Base-by-base conservation (phyloP, 148 eudicot species). In the Cornus suecica region DNA sequence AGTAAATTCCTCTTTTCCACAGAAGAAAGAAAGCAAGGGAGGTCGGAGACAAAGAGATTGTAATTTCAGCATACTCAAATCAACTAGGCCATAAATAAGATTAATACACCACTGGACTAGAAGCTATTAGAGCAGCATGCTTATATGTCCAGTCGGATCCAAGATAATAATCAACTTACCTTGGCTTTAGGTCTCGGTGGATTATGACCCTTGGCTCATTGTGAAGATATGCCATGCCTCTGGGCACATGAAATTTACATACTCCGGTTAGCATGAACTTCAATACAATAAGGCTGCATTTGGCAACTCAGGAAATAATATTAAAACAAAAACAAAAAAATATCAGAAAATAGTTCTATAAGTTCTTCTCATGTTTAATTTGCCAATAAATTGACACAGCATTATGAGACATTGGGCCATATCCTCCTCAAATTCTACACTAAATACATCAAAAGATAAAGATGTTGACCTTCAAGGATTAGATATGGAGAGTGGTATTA, bases 151-250 rank as follows among this genome's bases (percentile, higher is more conserved):
- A 74, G 10, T 22, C 42, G 48, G 63, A 65, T 45, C 69, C 20
- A 58, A 52, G 11, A 11, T 10, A 69, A 41, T 37, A 58, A 30
- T 60, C 28, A 41, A 86, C 90, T 78, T 48, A 90, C 99, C 99
- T 92, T 76, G 99, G 99, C 75, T 94, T 92, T 56, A 94, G 81
- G 80, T 94, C 97, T 73, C 98, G 84, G 83, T 94, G 98, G 76
- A 94, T 86, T 30, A 94, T 79, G 58, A 94, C 99, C 81, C 92
- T 92, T 72, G 99, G 99, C 80, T 94, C 99, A 80, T 86, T 94
- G 76, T 94, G 99, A 81, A 94, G 97, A 88, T 89, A 94, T 48
- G 96, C 89, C 96, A 94, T 92, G 83, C 99, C 99, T 79, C 99
- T 92, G 88, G 32, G n/a, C 48, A 80, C 25, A 76, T 37, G 78